phyloP scores from a whole-genome alignment of 495 filamentous ascomycete genomes.

The Podospora australis region DNA sequence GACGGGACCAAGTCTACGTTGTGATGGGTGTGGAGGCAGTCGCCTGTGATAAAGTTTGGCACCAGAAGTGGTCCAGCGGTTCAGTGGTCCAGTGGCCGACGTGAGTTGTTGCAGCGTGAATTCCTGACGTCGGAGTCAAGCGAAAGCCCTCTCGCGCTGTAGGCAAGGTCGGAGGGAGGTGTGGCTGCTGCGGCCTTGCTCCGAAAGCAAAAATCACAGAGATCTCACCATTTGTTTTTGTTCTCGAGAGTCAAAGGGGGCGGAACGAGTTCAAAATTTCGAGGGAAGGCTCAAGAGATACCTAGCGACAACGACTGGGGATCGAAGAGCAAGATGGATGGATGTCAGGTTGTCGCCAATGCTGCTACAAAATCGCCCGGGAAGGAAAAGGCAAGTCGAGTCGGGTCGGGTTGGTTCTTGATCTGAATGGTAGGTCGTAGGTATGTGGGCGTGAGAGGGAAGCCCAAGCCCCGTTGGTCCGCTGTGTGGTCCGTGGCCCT shows the following conservation, averaged over 20 bases:
- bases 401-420: background rate
- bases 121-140: conserved; percentile 8
- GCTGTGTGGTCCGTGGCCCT: background rate
- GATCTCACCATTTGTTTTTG: background rate
- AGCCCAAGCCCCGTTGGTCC: background rate
- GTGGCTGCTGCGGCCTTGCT: background rate
- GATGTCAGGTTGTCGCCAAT: too few relatives aligned
- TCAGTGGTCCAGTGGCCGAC: background rate
- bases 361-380: background rate
- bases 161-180: background rate
- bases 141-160: background rate
- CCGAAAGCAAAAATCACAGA: too few relatives aligned
- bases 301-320: too few relatives aligned
- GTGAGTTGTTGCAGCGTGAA: background rate
- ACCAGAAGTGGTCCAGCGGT: conserved; percentile 1
- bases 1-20: too few relatives aligned
- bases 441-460: background rate
- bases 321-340: background rate
- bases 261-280: too few relatives aligned
- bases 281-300: too few relatives aligned
- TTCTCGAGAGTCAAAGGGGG: too few relatives aligned
- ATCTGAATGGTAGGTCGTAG: too few relatives aligned
- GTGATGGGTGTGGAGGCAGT: conserved; percentile 12
- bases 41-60: conserved; percentile 15
- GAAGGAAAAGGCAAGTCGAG: background rate